Evolutionary conservation across 1,139 yeast species (phyloP), one percentile per base, ranked within the genome.

Genomic region (Eremothecium gossypii): DNA sequence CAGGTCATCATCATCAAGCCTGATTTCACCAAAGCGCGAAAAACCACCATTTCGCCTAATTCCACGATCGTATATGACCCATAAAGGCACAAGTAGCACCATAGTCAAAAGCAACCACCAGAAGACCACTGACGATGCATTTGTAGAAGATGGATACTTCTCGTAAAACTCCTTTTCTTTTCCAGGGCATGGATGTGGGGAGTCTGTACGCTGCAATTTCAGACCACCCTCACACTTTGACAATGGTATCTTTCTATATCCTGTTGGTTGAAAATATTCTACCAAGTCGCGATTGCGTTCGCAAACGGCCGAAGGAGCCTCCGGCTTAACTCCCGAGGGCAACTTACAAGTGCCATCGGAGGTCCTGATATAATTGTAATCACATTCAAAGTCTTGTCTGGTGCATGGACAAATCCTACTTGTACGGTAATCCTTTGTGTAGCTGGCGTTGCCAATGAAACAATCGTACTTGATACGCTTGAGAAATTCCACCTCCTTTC

Each of bases 371-470:
- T 69, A 89, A 63, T 89, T 89, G 67, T 77, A 85, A 59, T 91
- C 98, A 72, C 99, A 91, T 64, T 91, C 99, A 57, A 70, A 93
- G 63, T 91, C 99, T 44, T 76, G 73, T 61, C 96, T 75, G 0
- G 93, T 74, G 66, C 99, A 91, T 1, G 82, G 58, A 65, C 99
- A 91, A 60, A 84, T 80, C 50, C 76, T 70, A 11, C 73, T 64
- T 13, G 76, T 67, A 51, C 71, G 73, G 58, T 71, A 74, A 0
- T 84, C 87, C 41, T 76, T 71, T n/a, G 68, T 63, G 42, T 84
- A 65, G 30, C 87, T 84, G 10, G 55, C 82, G 53, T 72, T 74
- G 11, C 96, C 96, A 52, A 91, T 77, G 57, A 76, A 87, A 64
- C 98, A 91, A 48, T 83, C 79, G 23, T 75, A 77, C 9, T 71